Evolutionary conservation across 179 eudicot species (phyloP).

Genomic region (Gypsophila paniculata): DNA sequence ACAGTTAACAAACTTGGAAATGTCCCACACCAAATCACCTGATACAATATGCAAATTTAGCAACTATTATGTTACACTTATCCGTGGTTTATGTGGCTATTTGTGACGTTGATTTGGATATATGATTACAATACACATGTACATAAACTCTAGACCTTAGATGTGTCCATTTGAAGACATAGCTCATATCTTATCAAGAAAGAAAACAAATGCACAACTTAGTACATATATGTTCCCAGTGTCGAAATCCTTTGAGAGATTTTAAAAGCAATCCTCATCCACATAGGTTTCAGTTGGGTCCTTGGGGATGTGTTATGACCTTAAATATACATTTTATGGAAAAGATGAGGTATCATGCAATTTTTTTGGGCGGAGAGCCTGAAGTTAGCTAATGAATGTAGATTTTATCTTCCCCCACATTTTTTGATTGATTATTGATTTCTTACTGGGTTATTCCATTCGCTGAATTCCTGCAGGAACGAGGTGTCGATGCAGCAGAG

Average conservation of each 20-base stretch:
- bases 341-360: neutral
- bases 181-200: neutral
- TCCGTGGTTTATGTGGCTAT: too few relatives aligned
- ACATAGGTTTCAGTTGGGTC: neutral
- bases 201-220: neutral
- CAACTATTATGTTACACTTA: too few relatives aligned
- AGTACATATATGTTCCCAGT: neutral
- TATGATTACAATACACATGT: neutral
- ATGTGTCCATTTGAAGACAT: neutral
- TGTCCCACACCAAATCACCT: neutral
- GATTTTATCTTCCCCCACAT: neutral
- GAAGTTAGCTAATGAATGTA: neutral
- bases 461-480: slow-evolving; percentile 54
- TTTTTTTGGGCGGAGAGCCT: neutral
- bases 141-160: neutral
- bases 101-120: too few relatives aligned
- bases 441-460: slow-evolving; percentile 7
- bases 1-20: neutral
- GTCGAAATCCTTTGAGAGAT: neutral
- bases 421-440: neutral
- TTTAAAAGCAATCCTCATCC: neutral
- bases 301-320: neutral
- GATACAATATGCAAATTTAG: neutral
- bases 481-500: slow-evolving; percentile 79
- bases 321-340: neutral